A percentile compares a stretch with the other conserved stretches of the same genome.
Evolutionary conservation across 768 basidiomycete genomes (phyloP).

Genomic region (Aureoboletus auriporus): DNA sequence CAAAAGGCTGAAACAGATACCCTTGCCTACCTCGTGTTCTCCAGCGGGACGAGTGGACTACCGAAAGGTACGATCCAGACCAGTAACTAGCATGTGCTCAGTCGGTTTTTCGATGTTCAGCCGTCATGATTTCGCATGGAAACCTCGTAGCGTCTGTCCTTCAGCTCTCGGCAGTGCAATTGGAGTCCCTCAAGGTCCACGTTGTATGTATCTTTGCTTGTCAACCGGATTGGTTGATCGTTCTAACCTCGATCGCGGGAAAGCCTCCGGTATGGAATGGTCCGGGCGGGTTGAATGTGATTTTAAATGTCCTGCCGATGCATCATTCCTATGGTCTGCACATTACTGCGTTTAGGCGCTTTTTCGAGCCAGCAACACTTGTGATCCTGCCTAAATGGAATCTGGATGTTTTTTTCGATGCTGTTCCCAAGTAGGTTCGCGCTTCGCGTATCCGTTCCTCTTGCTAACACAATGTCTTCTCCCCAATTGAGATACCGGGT

Average conservation of each 20-base stretch:
- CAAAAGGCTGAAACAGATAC: conserved; percentile 48
- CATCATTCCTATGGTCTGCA: conserved; percentile 69
- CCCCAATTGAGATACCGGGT: conserved; percentile 46
- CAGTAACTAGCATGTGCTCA: background rate
- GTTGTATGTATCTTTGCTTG: conserved; percentile 44
- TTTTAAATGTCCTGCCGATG: conserved; percentile 60
- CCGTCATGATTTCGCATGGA: conserved; percentile 69
- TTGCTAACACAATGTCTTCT: background rate
- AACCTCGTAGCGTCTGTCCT: conserved; percentile 49
- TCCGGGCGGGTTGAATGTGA: conserved; percentile 44
- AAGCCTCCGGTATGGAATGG: conserved; percentile 36
- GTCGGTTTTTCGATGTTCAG: conserved; percentile 29
- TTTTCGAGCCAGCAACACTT: conserved; percentile 42
- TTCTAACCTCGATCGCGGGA: too few relatives aligned
- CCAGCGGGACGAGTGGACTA: conserved; percentile 73
- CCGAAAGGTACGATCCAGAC: conserved; percentile 53
- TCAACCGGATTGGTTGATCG: conserved; percentile 38
- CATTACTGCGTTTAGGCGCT: conserved; percentile 43
- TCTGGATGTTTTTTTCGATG: conserved; percentile 42
- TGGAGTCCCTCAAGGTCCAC: conserved; percentile 33
- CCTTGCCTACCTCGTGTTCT: conserved; percentile 68
- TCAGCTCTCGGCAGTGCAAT: conserved; percentile 33
- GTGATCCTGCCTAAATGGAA: conserved; percentile 64
- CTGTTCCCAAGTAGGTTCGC: conserved; percentile 53
- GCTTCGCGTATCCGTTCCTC: too few relatives aligned